Evolutionary conservation across 108 stramenopile species (phyloP).

Genomic region (Epithemia pelagica): DNA sequence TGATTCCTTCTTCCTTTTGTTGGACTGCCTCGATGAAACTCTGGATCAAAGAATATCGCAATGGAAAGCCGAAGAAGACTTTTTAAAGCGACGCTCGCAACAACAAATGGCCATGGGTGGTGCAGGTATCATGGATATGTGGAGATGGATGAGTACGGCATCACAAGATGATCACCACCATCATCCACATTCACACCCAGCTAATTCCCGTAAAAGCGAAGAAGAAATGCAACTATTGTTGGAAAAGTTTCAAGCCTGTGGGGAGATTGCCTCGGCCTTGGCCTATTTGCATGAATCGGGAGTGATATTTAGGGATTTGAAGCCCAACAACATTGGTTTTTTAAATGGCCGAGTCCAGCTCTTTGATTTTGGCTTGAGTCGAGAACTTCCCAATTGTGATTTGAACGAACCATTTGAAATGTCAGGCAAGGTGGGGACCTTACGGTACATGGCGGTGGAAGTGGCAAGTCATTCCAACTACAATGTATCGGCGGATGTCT

Average conservation of each 20-base stretch:
- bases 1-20: constrained; percentile 42
- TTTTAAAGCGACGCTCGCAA: not conserved
- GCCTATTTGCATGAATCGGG: constrained; percentile 74
- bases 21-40: constrained; percentile 46
- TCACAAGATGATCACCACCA: too few relatives aligned
- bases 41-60: constrained; percentile 41
- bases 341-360: constrained; percentile 66
- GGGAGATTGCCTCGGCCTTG: constrained; percentile 57
- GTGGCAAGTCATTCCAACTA: constrained; percentile 47
- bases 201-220: not conserved
- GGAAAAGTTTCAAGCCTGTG: constrained; percentile 30
- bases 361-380: constrained; percentile 74
- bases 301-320: constrained; percentile 86
- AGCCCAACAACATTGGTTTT: constrained; percentile 67
- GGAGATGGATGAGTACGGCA: not conserved
- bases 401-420: constrained; percentile 33
- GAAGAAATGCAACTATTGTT: constrained; percentile 15
- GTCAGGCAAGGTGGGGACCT: constrained; percentile 49
- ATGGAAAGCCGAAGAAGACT: constrained; percentile 29
- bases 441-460: constrained; percentile 74
- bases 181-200: not conserved
- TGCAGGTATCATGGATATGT: not conserved
- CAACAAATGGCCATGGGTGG: not conserved
- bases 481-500: constrained; percentile 62
- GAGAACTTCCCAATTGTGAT: constrained; percentile 52